These are phyloP conservation scores for Brassica nigra DNA, from an alignment of 345 rosid genomes.

Conservation along the genomic window DNA sequence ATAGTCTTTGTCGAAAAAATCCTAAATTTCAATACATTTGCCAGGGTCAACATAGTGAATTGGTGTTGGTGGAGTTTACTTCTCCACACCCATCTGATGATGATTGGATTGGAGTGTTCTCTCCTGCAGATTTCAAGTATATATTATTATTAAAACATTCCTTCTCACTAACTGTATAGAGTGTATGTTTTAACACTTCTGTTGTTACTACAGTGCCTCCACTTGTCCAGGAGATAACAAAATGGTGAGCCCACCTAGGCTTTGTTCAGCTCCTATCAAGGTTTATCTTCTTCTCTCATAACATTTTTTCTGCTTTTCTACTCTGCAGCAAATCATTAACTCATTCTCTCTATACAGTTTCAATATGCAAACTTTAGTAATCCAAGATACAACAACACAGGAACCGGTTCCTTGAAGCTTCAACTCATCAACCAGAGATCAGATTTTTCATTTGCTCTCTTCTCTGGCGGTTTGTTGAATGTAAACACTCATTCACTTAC, in stretches of 20 bases:
- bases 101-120: conserved; percentile 84
- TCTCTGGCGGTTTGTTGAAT: conserved; percentile 60
- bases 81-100: conserved; percentile 58
- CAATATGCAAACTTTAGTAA: conserved; percentile 68
- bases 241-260: conserved; percentile 49
- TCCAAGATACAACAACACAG: conserved; percentile 50
- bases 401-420: conserved; percentile 66
- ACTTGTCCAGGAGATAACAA: conserved; percentile 50
- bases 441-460: conserved; percentile 63
- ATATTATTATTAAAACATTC: not conserved
- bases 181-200: not conserved
- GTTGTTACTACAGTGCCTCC: conserved; percentile 52
- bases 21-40: not conserved
- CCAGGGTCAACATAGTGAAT: conserved; percentile 64
- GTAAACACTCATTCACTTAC: conserved; percentile 40
- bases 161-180: not conserved
- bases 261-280: conserved; percentile 79
- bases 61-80: conserved; percentile 52
- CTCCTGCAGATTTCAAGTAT: conserved; percentile 76
- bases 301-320: conserved; percentile 8
- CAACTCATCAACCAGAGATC: conserved; percentile 79
- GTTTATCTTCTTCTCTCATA: conserved; percentile 28
- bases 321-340: not conserved
- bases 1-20: not conserved
- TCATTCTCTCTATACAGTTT: conserved; percentile 43